phyloP scores from a whole-genome alignment of 192 early-diverging fungal genomes.

The Geranomyces michiganensis region DNA sequence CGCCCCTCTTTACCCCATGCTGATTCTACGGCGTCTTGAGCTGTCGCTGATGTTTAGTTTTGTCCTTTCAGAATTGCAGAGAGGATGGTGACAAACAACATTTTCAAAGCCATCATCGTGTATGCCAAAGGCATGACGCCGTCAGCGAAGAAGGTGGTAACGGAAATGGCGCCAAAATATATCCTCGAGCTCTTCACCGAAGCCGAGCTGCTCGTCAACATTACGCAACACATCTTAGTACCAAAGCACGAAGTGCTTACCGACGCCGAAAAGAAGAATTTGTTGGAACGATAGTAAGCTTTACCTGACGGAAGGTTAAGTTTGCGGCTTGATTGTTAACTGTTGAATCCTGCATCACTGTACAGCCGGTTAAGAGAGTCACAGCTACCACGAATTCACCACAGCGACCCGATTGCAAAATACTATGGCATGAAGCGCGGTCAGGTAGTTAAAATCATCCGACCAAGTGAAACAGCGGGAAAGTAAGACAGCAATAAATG shows the following conservation, averaged over 20 bases:
- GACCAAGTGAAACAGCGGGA: slow-evolving; percentile 94
- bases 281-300: slow-evolving; percentile 88
- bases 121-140: slow-evolving; percentile 83
- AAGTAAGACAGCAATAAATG: slow-evolving; percentile 36
- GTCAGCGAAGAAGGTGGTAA: slow-evolving; percentile 80
- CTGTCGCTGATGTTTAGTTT: not conserved
- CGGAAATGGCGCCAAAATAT: slow-evolving; percentile 69
- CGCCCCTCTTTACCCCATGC: not conserved
- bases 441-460: slow-evolving; percentile 91
- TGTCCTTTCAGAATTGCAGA: slow-evolving; percentile 50
- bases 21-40: slow-evolving; percentile 1
- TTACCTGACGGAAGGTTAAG: not conserved
- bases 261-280: slow-evolving; percentile 85
- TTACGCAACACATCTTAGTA: slow-evolving; percentile 94
- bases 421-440: slow-evolving; percentile 87
- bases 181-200: slow-evolving; percentile 87
- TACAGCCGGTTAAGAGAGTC: slow-evolving; percentile 88
- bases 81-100: slow-evolving; percentile 82
- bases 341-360: not conserved
- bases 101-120: slow-evolving; percentile 85
- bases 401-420: slow-evolving; percentile 88
- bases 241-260: slow-evolving; percentile 88
- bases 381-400: slow-evolving; percentile 89
- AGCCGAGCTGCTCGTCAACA: slow-evolving; percentile 92
- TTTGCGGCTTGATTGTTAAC: not conserved